Conservation (phyloP, 2,329 filamentous ascomycete species). For the Diaporthe amygdali region DNA sequence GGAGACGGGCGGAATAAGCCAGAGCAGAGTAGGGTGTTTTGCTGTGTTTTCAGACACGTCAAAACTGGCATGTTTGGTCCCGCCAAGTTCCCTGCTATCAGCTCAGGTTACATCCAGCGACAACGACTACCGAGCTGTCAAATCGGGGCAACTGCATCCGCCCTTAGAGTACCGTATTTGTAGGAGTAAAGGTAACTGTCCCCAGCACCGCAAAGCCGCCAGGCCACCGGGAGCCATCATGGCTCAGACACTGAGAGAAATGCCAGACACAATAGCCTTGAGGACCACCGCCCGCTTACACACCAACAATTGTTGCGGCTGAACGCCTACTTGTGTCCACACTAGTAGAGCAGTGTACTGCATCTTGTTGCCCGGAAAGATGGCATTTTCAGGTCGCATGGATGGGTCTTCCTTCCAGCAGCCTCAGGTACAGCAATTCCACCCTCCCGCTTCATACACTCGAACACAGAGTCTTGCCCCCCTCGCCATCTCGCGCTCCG, state of each 20-base stretch:
- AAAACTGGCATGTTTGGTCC: background rate
- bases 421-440: slow-evolving; percentile 36
- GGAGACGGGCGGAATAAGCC: background rate
- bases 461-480: background rate
- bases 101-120: background rate
- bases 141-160: background rate
- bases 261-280: background rate
- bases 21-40: background rate
- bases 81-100: background rate
- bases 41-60: slow-evolving; percentile 22
- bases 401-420: slow-evolving; percentile 35
- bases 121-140: background rate
- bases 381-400: slow-evolving; percentile 35
- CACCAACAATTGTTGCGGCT: background rate
- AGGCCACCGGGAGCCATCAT: background rate
- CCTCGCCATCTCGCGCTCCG: background rate
- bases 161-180: background rate
- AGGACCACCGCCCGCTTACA: background rate
- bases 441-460: background rate
- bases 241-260: background rate
- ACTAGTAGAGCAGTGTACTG: background rate
- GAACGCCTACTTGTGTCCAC: background rate
- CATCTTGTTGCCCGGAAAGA: slow-evolving; percentile 22
- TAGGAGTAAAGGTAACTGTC: background rate
- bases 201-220: background rate